phyloP scores from a whole-genome alignment of 176 grass and related monocot species.

The Zoysia japonica region DNA sequence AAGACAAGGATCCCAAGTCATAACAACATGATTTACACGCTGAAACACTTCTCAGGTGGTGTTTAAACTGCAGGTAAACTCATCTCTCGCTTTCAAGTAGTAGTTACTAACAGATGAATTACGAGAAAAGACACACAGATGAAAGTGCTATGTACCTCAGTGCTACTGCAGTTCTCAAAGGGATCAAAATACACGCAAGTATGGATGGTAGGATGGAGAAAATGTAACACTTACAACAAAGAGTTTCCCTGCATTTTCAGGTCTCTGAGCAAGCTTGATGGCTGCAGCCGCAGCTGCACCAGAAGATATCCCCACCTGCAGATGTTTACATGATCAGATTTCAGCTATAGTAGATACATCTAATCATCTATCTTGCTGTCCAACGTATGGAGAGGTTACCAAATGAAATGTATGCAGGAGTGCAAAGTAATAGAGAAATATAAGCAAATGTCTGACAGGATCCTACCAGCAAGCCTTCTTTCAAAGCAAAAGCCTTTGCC shows the following conservation, averaged over 20 bases:
- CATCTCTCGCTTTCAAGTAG: too few relatives aligned
- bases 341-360: not conserved
- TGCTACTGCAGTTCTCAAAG: not conserved
- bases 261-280: constrained; percentile 68
- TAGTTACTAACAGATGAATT: not conserved
- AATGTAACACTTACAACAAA: constrained; percentile 75
- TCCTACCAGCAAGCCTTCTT: constrained; percentile 85
- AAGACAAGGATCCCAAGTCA: not conserved
- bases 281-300: constrained; percentile 74
- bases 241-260: constrained; percentile 81
- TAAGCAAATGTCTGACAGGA: not conserved
- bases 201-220: not conserved
- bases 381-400: not conserved
- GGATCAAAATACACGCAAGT: not conserved
- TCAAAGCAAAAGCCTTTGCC: constrained; percentile 70
- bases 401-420: not conserved
- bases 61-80: not conserved
- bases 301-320: constrained; percentile 91
- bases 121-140: not conserved
- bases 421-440: not conserved
- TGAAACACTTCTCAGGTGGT: not conserved
- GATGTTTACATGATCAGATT: not conserved
- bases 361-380: not conserved
- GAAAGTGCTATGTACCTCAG: not conserved
- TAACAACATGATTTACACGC: not conserved